Conservation (phyloP, 352 stramenopile genomes). For the Thalassiosira livingstoniorum region DNA sequence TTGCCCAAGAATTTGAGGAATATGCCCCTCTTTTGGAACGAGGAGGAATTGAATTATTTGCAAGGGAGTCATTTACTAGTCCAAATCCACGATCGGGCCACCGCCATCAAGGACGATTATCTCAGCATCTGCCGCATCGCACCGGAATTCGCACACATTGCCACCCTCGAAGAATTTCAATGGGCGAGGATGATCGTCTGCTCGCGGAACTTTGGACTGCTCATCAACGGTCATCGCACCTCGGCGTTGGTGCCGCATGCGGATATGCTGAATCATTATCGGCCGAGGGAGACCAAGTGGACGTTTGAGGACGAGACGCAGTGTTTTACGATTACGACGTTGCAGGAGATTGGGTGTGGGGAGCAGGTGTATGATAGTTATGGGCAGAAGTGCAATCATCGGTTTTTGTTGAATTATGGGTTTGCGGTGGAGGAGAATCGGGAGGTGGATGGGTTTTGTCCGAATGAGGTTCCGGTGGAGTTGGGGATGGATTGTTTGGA, state of each 20-base stretch:
- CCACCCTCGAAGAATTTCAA: constrained; percentile 96
- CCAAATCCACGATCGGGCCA: constrained; percentile 94
- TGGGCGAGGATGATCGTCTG: constrained; percentile 99
- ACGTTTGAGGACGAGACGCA: constrained; percentile 89
- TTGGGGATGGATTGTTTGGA: constrained; percentile 52
- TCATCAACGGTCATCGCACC: constrained; percentile 96
- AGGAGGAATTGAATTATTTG: constrained; percentile 86
- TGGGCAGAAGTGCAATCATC: constrained; percentile 99
- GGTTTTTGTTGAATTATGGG: constrained; percentile 99
- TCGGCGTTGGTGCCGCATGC: constrained; percentile 97
- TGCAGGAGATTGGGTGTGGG: constrained; percentile 78
- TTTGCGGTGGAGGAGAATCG: constrained; percentile 99
- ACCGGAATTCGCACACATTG: constrained; percentile 89
- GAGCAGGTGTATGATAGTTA: constrained; percentile 99
- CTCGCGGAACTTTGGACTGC: constrained; percentile 98
- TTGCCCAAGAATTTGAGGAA: constrained; percentile 94
- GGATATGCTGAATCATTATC: constrained; percentile 99
- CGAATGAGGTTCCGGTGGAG: constrained; percentile 93
- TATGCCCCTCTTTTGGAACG: constrained; percentile 99
- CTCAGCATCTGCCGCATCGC: constrained; percentile 93
- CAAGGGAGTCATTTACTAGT: constrained; percentile 74
- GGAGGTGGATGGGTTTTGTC: constrained; percentile 97
- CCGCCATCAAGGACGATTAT: constrained; percentile 97
- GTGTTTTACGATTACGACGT: constrained; percentile 90
- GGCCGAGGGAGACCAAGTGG: constrained; percentile 97